These are phyloP conservation scores for Mucor plumbeus DNA, from an alignment of 371 early-diverging fungal species.

Conservation along the genomic window DNA sequence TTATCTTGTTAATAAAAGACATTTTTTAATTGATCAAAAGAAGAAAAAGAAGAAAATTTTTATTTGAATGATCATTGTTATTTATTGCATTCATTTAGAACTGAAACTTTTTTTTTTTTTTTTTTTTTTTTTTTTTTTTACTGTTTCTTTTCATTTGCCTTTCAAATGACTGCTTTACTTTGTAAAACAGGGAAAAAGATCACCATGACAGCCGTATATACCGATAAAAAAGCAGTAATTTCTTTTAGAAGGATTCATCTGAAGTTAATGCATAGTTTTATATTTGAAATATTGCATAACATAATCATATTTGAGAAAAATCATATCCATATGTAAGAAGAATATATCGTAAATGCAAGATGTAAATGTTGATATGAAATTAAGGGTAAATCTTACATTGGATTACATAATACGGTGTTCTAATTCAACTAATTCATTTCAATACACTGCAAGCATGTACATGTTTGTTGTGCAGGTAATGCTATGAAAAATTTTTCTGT, in stretches of 20 bases:
- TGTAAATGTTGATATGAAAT: no score
- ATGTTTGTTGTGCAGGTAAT: background rate
- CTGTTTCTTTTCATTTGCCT: background rate
- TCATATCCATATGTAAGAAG: no score
- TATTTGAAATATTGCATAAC: no score
- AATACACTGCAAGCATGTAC: background rate
- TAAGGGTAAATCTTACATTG: no score
- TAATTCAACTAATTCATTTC: no score
- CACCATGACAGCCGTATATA: no score
- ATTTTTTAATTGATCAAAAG: constrained; percentile 5
- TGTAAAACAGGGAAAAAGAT: background rate
- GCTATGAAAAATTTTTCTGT: background rate
- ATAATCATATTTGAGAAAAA: no score
- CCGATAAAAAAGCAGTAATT: no score
- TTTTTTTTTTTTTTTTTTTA: background rate
- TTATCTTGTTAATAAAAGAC: constrained; percentile 34
- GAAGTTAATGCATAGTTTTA: no score
- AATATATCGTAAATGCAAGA: no score
- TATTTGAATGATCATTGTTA: background rate
- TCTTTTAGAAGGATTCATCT: no score
- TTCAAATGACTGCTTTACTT: constrained; percentile 4
- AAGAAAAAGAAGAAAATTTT: constrained; percentile 3
- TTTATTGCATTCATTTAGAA: background rate
- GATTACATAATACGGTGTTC: no score
- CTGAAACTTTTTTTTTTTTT: constrained; percentile 1